phyloP scores from a whole-genome alignment of 805 yeast species.

The Candida montana region DNA sequence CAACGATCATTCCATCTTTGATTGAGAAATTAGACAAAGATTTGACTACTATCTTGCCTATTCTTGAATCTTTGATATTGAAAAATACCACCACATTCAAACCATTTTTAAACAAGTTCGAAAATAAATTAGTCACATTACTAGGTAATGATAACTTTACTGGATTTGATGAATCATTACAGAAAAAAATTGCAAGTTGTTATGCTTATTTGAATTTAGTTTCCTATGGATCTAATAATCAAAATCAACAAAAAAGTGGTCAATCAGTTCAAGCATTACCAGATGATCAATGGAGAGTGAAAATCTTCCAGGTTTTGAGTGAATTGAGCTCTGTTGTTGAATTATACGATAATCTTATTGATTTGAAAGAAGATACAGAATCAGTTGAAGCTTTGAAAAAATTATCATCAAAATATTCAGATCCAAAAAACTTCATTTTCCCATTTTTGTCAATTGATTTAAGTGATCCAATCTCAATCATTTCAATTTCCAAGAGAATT shows the following conservation, averaged over 20 bases:
- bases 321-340: slow-evolving; percentile 51
- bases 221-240: slow-evolving; percentile 40
- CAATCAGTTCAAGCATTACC: slow-evolving; percentile 29
- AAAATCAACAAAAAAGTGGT: slow-evolving; percentile 24
- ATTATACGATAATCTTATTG: slow-evolving; percentile 56
- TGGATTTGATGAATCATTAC: slow-evolving; percentile 35
- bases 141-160: slow-evolving; percentile 30
- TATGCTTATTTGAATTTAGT: slow-evolving; percentile 53
- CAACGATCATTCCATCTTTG: slow-evolving; percentile 50
- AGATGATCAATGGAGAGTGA: slow-evolving; percentile 42
- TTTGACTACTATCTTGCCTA: slow-evolving; percentile 29
- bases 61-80: slow-evolving; percentile 39
- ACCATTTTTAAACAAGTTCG: slow-evolving; percentile 66
- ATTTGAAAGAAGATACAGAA: slow-evolving; percentile 51
- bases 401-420: slow-evolving; percentile 31
- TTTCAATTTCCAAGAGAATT: slow-evolving; percentile 48
- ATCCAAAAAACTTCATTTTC: slow-evolving; percentile 30
- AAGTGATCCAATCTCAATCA: slow-evolving; percentile 46
- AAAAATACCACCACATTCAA: slow-evolving; percentile 75
- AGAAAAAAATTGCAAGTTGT: slow-evolving; percentile 39
- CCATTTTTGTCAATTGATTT: slow-evolving; percentile 54
- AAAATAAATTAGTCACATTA: slow-evolving; percentile 36
- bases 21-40: slow-evolving; percentile 40
- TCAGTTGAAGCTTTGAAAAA: slow-evolving; percentile 33
- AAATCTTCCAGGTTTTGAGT: slow-evolving; percentile 41